phyloP scores from a whole-genome alignment of 2,329 filamentous ascomycete genomes.

The Chaetomium strumarium region DNA sequence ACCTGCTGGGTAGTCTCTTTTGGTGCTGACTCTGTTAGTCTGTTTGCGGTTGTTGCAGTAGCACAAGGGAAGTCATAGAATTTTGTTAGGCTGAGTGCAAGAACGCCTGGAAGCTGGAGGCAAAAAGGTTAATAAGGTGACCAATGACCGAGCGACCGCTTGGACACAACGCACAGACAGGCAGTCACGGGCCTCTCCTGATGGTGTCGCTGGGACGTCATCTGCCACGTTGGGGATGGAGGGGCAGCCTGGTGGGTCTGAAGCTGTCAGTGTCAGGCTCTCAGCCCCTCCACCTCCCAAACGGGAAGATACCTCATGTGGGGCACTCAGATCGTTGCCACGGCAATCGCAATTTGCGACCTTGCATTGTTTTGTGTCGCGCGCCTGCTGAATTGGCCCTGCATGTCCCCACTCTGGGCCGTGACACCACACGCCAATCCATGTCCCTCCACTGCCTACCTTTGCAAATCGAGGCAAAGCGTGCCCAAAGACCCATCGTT shows the following conservation, averaged over 20 bases:
- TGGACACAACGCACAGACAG: not conserved
- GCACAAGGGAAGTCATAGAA: too few species aligned
- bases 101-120: too few species aligned
- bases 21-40: too few species aligned
- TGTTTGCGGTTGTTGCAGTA: too few species aligned
- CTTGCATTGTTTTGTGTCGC: constrained; percentile 8
- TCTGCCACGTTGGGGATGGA: constrained; percentile 16
- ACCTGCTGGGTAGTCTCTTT: too few species aligned
- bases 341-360: constrained; percentile 9
- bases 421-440: not conserved
- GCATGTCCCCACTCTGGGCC: constrained; percentile 9
- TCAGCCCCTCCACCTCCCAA: not conserved
- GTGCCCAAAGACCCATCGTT: not conserved
- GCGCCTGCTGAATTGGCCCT: constrained; percentile 9
- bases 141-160: not conserved
- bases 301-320: not conserved
- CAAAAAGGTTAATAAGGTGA: not conserved
- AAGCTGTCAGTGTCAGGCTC: too few species aligned
- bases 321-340: constrained; percentile 14
- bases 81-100: too few species aligned
- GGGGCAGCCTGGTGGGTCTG: constrained; percentile 14
- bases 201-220: constrained; percentile 17
- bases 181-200: not conserved
- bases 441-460: constrained; percentile 2
- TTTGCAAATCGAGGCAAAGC: constrained; percentile 6